Conservation (phyloP, 192 early-diverging fungal genomes). For the Podila epigama region DNA sequence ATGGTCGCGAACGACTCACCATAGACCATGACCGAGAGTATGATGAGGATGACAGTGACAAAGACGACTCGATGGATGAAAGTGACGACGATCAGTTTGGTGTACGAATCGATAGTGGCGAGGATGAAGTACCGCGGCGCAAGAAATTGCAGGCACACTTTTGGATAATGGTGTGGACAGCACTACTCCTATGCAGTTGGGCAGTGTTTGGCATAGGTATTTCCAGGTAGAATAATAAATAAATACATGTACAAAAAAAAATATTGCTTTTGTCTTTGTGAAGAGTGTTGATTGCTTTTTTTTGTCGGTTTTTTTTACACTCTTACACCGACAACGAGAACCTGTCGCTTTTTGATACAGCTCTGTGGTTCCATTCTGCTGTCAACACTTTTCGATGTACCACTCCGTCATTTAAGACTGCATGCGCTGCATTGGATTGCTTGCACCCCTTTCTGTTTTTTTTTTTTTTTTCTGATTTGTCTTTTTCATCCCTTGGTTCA, state of each 20-base stretch:
- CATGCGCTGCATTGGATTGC: no score
- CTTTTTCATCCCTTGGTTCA: not conserved
- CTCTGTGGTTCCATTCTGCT: no score
- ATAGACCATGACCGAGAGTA: not conserved
- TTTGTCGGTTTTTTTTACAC: not conserved
- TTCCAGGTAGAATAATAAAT: slow-evolving; percentile 2
- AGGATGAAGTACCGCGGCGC: slow-evolving; percentile 30
- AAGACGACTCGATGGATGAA: slow-evolving; percentile 23
- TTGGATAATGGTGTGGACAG: slow-evolving; percentile 39
- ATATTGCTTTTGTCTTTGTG: not conserved
- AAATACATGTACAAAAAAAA: not conserved
- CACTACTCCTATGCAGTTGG: slow-evolving; percentile 30
- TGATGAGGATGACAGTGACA: not conserved
- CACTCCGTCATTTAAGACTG: no score
- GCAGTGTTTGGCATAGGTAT: slow-evolving; percentile 35
- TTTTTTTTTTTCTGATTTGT: not conserved
- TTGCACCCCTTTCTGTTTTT: not conserved
- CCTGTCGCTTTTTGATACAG: no score
- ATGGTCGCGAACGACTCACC: not conserved
- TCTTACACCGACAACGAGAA: not conserved
- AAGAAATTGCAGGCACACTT: slow-evolving; percentile 40
- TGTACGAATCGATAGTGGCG: slow-evolving; percentile 43
- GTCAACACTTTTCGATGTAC: no score
- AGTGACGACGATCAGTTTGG: slow-evolving; percentile 35
- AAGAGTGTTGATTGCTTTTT: no score